Evolutionary conservation across 768 basidiomycete species (phyloP).

Genomic region (Sistotremastrum niveocremeum): DNA sequence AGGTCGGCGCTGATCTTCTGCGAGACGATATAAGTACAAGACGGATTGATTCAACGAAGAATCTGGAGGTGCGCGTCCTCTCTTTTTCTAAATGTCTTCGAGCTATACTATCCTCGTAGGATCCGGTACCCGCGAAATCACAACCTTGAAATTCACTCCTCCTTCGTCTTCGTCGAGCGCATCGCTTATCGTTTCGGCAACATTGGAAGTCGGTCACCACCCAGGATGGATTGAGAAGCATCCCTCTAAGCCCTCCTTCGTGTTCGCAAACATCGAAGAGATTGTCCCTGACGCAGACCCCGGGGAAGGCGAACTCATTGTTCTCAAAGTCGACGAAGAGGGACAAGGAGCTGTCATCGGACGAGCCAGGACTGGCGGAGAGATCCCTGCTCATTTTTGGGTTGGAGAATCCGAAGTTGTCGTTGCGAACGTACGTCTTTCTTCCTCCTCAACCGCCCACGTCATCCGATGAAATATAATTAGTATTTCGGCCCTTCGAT

Average conservation of each 20-base stretch:
- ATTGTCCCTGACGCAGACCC: no score
- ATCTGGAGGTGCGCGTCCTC: no score
- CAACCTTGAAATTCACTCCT: no score
- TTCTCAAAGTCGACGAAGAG: conserved; percentile 40
- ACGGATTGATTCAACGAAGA: no score
- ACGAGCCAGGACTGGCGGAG: conserved; percentile 38
- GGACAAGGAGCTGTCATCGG: conserved; percentile 40
- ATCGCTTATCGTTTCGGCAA: conserved; percentile 31
- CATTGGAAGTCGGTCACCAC: conserved; percentile 39
- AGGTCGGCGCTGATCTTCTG: no score
- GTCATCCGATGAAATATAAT: neutral
- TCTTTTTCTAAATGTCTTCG: no score
- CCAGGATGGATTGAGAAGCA: conserved; percentile 69
- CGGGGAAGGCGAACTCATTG: conserved; percentile 47
- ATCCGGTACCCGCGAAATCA: no score
- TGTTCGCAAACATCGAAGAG: conserved; percentile 57
- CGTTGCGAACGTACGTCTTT: conserved; percentile 54
- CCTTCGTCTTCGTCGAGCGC: neutral
- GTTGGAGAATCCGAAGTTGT: conserved; percentile 44
- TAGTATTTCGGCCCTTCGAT: conserved; percentile 63
- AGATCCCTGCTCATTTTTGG: conserved; percentile 51
- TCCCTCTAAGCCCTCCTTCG: conserved; percentile 38
- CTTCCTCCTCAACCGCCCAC: neutral
- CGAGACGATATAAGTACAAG: no score
- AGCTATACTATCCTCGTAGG: no score